phyloP scores from a whole-genome alignment of 1,284 basidiomycete species.

The Anthracocystis setariae region DNA sequence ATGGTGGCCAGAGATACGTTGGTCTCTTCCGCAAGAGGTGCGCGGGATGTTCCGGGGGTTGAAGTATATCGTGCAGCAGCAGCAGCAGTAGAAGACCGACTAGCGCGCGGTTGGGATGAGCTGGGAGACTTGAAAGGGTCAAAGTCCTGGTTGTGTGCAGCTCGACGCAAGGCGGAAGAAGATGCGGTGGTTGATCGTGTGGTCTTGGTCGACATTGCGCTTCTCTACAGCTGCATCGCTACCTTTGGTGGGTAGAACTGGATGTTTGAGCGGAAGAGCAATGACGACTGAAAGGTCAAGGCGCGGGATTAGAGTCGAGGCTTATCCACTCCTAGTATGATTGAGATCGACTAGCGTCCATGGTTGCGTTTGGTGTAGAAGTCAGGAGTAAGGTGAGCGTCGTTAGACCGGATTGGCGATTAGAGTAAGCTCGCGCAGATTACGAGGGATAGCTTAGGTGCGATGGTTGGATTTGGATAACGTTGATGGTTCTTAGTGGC shows the following conservation, averaged over 20 bases:
- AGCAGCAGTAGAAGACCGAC: not conserved
- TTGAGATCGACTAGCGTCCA: too few species aligned
- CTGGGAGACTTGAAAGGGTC: slow-evolving; percentile 17
- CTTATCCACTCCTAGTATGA: too few species aligned
- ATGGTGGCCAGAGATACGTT: slow-evolving; percentile 8
- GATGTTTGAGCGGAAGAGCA: too few species aligned
- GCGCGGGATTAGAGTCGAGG: not conserved
- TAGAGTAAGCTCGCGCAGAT: too few species aligned
- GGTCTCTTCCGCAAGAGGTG: slow-evolving; percentile 25
- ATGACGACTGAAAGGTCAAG: too few species aligned
- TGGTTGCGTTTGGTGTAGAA: too few species aligned
- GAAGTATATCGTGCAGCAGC: not conserved
- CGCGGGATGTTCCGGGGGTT: slow-evolving; percentile 5
- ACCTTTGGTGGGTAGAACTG: not conserved
- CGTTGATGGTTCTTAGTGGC: too few species aligned
- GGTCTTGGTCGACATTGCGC: slow-evolving; percentile 17
- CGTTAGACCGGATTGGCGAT: too few species aligned
- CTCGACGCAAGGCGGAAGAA: slow-evolving; percentile 15
- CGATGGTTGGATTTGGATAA: too few species aligned
- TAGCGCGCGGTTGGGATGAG: slow-evolving; percentile 6
- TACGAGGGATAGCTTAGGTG: too few species aligned
- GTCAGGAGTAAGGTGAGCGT: too few species aligned
- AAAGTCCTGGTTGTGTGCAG: slow-evolving; percentile 35
- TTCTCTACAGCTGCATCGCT: slow-evolving; percentile 14
- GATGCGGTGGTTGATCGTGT: slow-evolving; percentile 11